A percentile compares a stretch with the other conserved stretches of the same genome.
Conservation (phyloP, 495 filamentous ascomycete genomes). For the Trypethelium eluteriae region DNA sequence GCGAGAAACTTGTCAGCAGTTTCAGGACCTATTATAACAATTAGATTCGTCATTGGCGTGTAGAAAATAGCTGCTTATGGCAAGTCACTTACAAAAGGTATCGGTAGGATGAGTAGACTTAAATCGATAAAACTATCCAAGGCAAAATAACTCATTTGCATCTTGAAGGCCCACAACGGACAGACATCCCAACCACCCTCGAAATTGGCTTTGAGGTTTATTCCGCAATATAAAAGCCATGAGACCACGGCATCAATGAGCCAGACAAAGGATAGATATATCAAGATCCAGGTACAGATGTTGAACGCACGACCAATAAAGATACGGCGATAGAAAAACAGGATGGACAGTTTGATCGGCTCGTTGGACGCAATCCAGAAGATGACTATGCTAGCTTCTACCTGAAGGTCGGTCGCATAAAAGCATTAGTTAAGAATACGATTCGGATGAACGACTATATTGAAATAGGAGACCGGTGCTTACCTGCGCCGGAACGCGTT, state of each 20-base stretch:
- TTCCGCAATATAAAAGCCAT: background rate
- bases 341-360: background rate
- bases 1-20: too few relatives aligned
- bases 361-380: background rate
- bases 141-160: background rate
- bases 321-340: background rate
- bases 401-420: background rate
- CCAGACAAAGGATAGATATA: background rate
- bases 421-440: background rate
- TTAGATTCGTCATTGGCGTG: too few relatives aligned
- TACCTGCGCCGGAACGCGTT: background rate
- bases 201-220: background rate
- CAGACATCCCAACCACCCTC: background rate
- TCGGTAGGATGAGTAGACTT: background rate
- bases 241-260: background rate
- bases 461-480: background rate
- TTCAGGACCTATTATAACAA: too few relatives aligned
- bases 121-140: background rate
- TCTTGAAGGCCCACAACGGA: background rate
- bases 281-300: background rate
- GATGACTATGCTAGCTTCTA: background rate
- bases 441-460: background rate
- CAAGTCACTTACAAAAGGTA: background rate
- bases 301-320: background rate
- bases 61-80: too few relatives aligned